Conservation (phyloP, 169 alveolate genomes). For the Cryptosporidium bovis region DNA sequence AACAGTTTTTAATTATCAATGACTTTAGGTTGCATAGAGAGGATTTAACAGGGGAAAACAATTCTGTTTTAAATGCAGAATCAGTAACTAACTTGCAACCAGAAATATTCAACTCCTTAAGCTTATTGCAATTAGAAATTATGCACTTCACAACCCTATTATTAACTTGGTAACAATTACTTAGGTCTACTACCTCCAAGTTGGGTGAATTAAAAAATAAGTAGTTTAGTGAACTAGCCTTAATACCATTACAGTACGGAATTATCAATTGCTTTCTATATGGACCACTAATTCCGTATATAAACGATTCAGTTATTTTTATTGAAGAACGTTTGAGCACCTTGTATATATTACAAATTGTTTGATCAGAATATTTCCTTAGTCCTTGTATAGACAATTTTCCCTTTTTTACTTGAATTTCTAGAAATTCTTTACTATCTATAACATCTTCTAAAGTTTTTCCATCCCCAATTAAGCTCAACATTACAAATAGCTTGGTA, state of each 20-base stretch:
- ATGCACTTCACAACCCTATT: constrained; percentile 47
- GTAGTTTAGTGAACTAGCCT: constrained; percentile 58
- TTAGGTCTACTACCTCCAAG: constrained; percentile 34
- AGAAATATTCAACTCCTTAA: constrained; percentile 31
- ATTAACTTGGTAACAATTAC: constrained; percentile 65
- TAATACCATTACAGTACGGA: constrained; percentile 44
- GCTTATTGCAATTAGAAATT: constrained; percentile 37
- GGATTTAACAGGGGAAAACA: constrained; percentile 43
- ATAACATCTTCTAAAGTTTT: neutral
- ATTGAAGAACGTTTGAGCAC: constrained; percentile 26
- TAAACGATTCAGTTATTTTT: constrained; percentile 59
- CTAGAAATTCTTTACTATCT: neutral
- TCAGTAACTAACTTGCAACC: constrained; percentile 62
- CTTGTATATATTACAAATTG: constrained; percentile 15
- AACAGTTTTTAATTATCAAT: constrained; percentile 28
- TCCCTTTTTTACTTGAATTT: constrained; percentile 12
- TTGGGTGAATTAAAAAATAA: constrained; percentile 56
- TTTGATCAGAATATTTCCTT: constrained; percentile 27
- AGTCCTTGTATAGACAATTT: constrained; percentile 14
- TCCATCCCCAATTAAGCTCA: neutral
- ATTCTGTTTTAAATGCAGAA: constrained; percentile 59
- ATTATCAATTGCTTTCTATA: constrained; percentile 18
- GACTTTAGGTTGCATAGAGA: constrained; percentile 26
- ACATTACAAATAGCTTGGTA: neutral
- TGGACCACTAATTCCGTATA: constrained; percentile 68